Evolutionary conservation across 768 basidiomycete species (phyloP).

Genomic region (Lentinula edodes): DNA sequence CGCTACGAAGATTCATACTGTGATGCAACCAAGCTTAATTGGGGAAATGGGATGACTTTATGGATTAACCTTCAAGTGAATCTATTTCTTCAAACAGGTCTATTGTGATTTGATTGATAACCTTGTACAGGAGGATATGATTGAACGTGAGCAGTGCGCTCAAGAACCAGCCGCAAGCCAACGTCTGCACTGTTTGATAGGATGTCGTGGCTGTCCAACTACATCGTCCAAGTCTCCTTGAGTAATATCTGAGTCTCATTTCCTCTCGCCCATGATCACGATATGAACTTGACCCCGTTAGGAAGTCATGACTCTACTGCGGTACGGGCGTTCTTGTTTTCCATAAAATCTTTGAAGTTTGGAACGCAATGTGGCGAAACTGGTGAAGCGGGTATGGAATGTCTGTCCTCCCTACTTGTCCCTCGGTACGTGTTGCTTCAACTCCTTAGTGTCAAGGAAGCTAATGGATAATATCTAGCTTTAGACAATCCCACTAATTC

Average conservation of each 20-base stretch:
- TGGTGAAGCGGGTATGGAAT: conserved; percentile 66
- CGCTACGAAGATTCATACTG: conserved; percentile 79
- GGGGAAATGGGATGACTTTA: conserved; percentile 82
- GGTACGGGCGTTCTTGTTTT: conserved; percentile 81
- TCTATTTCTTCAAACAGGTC: neutral
- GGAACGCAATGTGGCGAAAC: conserved; percentile 69
- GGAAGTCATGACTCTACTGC: conserved; percentile 34
- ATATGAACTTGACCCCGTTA: conserved; percentile 43
- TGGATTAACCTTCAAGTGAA: conserved; percentile 75
- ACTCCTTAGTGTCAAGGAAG: conserved; percentile 1
- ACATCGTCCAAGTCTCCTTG: conserved; percentile 49
- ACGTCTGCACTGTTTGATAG: conserved; percentile 27
- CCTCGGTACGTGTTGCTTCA: conserved; percentile 40
- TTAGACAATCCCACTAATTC: conserved; percentile 79
- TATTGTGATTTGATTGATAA: conserved; percentile 3
- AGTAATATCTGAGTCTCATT: conserved; percentile 85
- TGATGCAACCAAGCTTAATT: conserved; percentile 92
- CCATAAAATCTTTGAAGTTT: conserved; percentile 72
- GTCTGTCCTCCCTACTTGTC: conserved; percentile 83
- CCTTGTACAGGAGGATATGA: conserved; percentile 60
- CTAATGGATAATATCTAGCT: conserved; percentile 29
- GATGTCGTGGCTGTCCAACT: conserved; percentile 50
- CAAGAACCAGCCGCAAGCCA: conserved; percentile 79
- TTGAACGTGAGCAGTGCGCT: conserved; percentile 68
- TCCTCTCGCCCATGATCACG: conserved; percentile 64